These are phyloP conservation scores for Tardiomyces digboiensis DNA, from an alignment of 1,139 yeast genomes.

Conservation along the genomic window DNA sequence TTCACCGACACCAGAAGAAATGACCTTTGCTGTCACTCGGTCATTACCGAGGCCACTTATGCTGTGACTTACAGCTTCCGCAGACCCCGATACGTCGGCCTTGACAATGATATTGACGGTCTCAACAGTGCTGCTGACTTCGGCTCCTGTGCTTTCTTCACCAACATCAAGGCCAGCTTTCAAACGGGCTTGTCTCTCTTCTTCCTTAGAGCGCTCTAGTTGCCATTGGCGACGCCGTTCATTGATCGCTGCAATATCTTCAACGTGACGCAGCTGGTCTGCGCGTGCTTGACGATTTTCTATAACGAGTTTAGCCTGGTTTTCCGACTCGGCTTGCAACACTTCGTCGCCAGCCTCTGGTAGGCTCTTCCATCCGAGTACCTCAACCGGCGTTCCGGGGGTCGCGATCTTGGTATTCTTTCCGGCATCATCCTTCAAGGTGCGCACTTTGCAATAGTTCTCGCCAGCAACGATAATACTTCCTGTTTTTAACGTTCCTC, in stretches of 20 bases:
- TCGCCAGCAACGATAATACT: slow-evolving; percentile 57
- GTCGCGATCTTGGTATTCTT: slow-evolving; percentile 55
- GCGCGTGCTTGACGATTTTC: slow-evolving; percentile 49
- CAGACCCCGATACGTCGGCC: slow-evolving; percentile 78
- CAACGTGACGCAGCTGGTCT: slow-evolving; percentile 50
- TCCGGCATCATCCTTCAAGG: slow-evolving; percentile 72
- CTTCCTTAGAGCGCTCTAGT: slow-evolving; percentile 33
- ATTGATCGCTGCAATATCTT: slow-evolving; percentile 65
- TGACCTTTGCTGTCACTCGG: slow-evolving; percentile 60
- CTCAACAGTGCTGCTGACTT: slow-evolving; percentile 22
- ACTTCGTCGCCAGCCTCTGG: slow-evolving; percentile 91
- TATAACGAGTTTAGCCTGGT: slow-evolving; percentile 65
- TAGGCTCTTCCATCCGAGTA: slow-evolving; percentile 90
- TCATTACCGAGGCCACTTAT: slow-evolving; percentile 77
- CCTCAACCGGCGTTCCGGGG: slow-evolving; percentile 88
- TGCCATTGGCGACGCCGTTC: slow-evolving; percentile 34
- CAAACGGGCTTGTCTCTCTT: slow-evolving; percentile 20
- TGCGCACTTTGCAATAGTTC: slow-evolving; percentile 77
- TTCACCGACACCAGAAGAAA: slow-evolving; percentile 73
- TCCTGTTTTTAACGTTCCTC: slow-evolving; percentile 71
- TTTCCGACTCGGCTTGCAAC: slow-evolving; percentile 66
- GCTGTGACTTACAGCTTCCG: slow-evolving; percentile 63
- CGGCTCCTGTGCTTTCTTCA: slow-evolving; percentile 23
- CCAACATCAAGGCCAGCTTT: slow-evolving; percentile 24
- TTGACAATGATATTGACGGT: slow-evolving; percentile 60